Percentiles rank a stretch among this genome's conserved stretches.
phyloP scores from a whole-genome alignment of 2,329 filamentous ascomycete genomes.

The Claviceps monticola region DNA sequence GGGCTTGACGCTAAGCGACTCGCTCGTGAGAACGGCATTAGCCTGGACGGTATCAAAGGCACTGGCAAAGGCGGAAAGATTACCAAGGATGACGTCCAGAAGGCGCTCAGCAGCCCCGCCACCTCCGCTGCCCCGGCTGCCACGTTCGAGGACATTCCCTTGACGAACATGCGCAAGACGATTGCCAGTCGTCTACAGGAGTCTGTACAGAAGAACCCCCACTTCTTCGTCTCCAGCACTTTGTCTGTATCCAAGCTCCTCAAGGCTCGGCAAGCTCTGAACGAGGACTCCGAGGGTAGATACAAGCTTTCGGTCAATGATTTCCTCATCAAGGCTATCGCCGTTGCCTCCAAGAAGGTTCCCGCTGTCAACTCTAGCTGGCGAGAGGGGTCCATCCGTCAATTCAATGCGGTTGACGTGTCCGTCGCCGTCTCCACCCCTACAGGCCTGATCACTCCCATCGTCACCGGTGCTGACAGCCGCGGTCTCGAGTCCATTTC shows the following conservation, averaged over 20 bases:
- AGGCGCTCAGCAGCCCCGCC: constrained; percentile 47
- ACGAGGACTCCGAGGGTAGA: constrained; percentile 74
- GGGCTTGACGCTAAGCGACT: constrained; percentile 64
- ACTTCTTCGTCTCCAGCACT: constrained; percentile 90
- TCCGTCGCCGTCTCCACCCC: constrained; percentile 93
- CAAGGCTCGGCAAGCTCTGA: constrained; percentile 89
- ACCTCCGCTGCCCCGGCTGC: constrained; percentile 42
- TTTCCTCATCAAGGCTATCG: constrained; percentile 95
- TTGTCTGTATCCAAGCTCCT: constrained; percentile 90
- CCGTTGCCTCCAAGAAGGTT: constrained; percentile 79
- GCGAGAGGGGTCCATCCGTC: constrained; percentile 79
- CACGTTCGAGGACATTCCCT: constrained; percentile 69
- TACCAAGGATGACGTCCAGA: constrained; percentile 87
- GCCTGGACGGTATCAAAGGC: constrained; percentile 69
- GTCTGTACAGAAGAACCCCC: constrained; percentile 86
- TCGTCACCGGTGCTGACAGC: constrained; percentile 77
- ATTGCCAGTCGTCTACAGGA: constrained; percentile 82
- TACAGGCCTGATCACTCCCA: constrained; percentile 88
- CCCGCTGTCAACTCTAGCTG: constrained; percentile 93
- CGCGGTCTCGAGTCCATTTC: constrained; percentile 86
- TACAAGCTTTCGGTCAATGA: constrained; percentile 99
- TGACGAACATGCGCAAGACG: constrained; percentile 92
- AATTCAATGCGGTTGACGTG: constrained; percentile 87
- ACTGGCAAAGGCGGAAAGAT: constrained; percentile 75
- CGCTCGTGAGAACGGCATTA: constrained; percentile 72